Conservation (phyloP, 192 early-diverging fungal genomes). For the Chytriomyces sp. region DNA sequence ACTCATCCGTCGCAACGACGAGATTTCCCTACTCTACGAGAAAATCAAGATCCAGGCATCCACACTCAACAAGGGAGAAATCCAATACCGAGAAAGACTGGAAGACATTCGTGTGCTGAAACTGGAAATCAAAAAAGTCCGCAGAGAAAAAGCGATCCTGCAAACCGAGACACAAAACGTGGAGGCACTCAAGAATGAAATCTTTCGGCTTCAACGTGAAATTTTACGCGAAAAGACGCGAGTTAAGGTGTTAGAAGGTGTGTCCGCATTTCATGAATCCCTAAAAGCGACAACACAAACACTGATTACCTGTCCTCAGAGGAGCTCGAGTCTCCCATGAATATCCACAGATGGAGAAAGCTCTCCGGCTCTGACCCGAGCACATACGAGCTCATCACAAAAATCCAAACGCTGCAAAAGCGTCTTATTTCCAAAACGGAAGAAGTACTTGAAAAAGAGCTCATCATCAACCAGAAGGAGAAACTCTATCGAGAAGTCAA, state of each 20-base stretch:
- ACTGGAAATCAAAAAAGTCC: conserved; percentile 61
- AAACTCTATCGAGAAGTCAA: conserved; percentile 63
- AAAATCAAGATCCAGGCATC: conserved; percentile 67
- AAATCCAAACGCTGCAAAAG: conserved; percentile 64
- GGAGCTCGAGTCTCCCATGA: conserved; percentile 67
- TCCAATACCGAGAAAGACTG: conserved; percentile 61
- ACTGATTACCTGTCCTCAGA: conserved; percentile 33
- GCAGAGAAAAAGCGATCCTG: conserved; percentile 61
- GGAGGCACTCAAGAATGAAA: conserved; percentile 54
- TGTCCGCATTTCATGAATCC: background rate
- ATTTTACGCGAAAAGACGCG: conserved; percentile 57
- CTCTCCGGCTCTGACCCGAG: conserved; percentile 61
- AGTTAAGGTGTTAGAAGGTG: conserved; percentile 65
- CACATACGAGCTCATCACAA: conserved; percentile 63
- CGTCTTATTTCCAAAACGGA: conserved; percentile 64
- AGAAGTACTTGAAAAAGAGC: conserved; percentile 65
- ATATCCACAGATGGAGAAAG: conserved; percentile 66
- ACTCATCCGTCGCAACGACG: conserved; percentile 61
- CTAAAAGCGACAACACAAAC: background rate
- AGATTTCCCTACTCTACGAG: conserved; percentile 62
- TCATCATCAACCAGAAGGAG: conserved; percentile 60
- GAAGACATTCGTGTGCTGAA: conserved; percentile 66
- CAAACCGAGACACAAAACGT: conserved; percentile 64
- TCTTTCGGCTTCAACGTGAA: conserved; percentile 61
- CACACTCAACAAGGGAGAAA: conserved; percentile 64